These are phyloP conservation scores for Diaporthe sp. DNA, from an alignment of 2,329 filamentous ascomycete species.

Conservation along the genomic window DNA sequence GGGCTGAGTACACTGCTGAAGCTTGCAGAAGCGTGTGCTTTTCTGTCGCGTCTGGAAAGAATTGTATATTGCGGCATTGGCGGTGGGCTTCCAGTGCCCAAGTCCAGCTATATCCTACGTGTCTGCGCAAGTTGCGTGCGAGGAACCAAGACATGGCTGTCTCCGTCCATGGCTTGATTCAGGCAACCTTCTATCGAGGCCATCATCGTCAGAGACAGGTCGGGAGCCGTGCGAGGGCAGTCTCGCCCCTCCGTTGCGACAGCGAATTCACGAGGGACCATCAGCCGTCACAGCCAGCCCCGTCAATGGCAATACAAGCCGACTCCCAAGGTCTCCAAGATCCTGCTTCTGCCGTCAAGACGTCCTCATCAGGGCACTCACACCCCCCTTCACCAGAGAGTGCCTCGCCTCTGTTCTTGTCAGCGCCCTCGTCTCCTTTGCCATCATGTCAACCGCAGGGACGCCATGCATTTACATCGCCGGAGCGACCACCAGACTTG, in stretches of 20 bases:
- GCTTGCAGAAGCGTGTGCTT: background rate
- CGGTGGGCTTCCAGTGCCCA: background rate
- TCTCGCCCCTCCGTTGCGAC: background rate
- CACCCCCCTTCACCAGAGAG: background rate
- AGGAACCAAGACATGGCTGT: constrained; percentile 11
- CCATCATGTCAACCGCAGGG: background rate
- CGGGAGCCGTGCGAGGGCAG: background rate
- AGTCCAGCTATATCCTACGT: background rate
- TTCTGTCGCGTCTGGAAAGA: background rate
- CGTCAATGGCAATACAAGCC: constrained; percentile 29
- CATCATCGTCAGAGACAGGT: background rate
- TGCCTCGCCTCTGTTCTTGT: background rate
- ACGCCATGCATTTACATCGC: background rate
- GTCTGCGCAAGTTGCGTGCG: background rate
- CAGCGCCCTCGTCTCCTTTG: background rate
- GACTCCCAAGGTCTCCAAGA: constrained; percentile 18
- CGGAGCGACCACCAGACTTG: background rate
- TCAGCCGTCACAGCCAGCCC: background rate
- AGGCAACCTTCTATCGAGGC: constrained; percentile 1
- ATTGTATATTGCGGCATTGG: background rate
- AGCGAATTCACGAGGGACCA: background rate
- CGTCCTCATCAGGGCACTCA: constrained; percentile 2
- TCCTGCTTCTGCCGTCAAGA: constrained; percentile 11
- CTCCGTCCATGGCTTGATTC: background rate
- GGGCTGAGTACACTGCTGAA: background rate